Percentiles rank a stretch among this genome's conserved stretches.
Conservation (phyloP, 148 eudicot species). For the Rhododendron williamsianum region DNA sequence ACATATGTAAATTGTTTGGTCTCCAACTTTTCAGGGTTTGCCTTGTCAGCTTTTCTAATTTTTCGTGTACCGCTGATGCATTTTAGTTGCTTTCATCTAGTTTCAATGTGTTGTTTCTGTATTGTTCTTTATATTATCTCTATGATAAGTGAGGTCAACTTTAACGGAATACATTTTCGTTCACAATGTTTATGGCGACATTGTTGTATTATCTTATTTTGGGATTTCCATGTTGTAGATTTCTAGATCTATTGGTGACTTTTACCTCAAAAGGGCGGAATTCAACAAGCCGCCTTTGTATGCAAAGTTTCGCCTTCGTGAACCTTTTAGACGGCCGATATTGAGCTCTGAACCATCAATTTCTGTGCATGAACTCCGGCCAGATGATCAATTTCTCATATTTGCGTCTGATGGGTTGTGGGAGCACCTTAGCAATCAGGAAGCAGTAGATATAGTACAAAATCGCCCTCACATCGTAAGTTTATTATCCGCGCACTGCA, state of each 20-base stretch:
- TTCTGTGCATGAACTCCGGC: constrained; percentile 30
- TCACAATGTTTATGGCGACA: not conserved
- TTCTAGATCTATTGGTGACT: constrained; percentile 39
- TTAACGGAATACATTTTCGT: not conserved
- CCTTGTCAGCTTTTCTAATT: not conserved
- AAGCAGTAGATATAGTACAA: constrained; percentile 41
- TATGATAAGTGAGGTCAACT: not conserved
- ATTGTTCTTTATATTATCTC: not conserved
- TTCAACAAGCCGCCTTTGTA: constrained; percentile 31
- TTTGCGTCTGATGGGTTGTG: constrained; percentile 44
- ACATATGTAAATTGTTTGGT: not conserved
- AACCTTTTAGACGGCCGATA: constrained; percentile 30
- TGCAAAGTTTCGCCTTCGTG: constrained; percentile 32
- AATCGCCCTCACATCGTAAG: constrained; percentile 30
- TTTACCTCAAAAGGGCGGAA: constrained; percentile 36
- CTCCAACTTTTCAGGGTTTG: constrained; percentile 8
- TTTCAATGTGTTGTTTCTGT: not conserved
- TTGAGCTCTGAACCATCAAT: constrained; percentile 32
- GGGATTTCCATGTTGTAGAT: constrained; percentile 19
- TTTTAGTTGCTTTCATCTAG: not conserved
- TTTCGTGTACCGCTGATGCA: not conserved
- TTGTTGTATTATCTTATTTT: not conserved
- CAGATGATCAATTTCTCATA: constrained; percentile 35
- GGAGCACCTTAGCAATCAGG: constrained; percentile 45
- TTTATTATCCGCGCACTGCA: not conserved